Base-by-base conservation (phyloP, 176 grass and related monocot genomes). In the Alloteropsis semialata region DNA sequence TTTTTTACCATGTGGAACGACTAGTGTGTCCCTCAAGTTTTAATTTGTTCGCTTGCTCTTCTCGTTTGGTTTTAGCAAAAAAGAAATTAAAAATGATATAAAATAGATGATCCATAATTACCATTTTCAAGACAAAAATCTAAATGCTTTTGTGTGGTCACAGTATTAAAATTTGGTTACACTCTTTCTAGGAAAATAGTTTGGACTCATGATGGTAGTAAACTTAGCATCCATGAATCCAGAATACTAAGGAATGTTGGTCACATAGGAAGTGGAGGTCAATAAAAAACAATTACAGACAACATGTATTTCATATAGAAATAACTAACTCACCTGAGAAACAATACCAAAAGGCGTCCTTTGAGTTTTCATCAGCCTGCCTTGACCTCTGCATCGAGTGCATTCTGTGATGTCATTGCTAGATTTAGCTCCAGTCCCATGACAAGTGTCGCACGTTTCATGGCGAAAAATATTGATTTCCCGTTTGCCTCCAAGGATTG, bases 341-440 rank as follows among this genome's bases (percentile, higher is more conserved):
- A 98, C 63, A 75, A 87, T 81, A 85, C 95, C 95, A 86, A 94
- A 94, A 78, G 90, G 86, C 70, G 92, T 94, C 84, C 81, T 95
- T 66, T 82, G 92, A 71, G 88, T 89, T 78, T 84, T 92, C 86
- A 92, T 89, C 19, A 81, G 74, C 60, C 90, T 86, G 48, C 92
- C 95, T 75, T 87, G 89, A 88, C 95, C 95, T 84, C 86, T 81
- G 79, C 95, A 98, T 71, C 72, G 84, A 51, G 57, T 76, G 53
- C 95, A 98, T 80, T 87, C 49, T 64, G 68, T 87, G 68, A 93
- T 89, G 73, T 65, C 60, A 64, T 79, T 79, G 33, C 85, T 78
- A 91, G 84, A 92, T 85, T 95, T 98, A 70, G 92, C 92, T 48
- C 95, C 95, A 61, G 84, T 85, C 21, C 95, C 95, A 66, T 85